Evolutionary conservation across 2,329 filamentous ascomycete genomes (phyloP).

Genomic region (Hypomyces perniciosus): DNA sequence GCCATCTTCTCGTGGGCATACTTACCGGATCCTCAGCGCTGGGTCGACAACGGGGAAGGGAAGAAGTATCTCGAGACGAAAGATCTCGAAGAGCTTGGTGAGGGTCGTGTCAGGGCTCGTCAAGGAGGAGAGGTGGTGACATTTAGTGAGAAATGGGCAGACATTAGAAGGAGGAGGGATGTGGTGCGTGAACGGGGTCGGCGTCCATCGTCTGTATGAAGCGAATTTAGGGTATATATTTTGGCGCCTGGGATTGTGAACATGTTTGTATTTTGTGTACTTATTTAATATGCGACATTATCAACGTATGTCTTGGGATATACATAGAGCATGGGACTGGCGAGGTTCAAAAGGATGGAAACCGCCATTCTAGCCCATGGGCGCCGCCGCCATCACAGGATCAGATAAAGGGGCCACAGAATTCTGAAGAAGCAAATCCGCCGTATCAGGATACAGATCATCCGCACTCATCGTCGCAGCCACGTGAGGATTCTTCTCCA

Average conservation of each 20-base stretch:
- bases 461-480: conserved; percentile 61
- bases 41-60: conserved; percentile 29
- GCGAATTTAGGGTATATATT: neutral
- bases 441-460: conserved; percentile 48
- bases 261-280: neutral
- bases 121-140: conserved; percentile 40
- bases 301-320: neutral
- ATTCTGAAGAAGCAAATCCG: conserved; percentile 40
- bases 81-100: conserved; percentile 45
- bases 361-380: neutral
- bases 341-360: too few relatives aligned
- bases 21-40: conserved; percentile 42
- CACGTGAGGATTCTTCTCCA: conserved; percentile 59
- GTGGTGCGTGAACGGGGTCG: conserved; percentile 1
- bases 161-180: conserved; percentile 30
- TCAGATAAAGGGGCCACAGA: neutral
- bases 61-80: conserved; percentile 38
- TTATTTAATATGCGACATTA: neutral
- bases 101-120: conserved; percentile 39
- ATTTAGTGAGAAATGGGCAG: conserved; percentile 37
- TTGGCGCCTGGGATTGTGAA: neutral
- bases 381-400: neutral
- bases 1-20: conserved; percentile 48
- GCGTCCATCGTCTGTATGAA: neutral
- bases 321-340: neutral